Evolutionary conservation across 805 yeast genomes (phyloP).

Genomic region (Kodamaea fukazawae): DNA sequence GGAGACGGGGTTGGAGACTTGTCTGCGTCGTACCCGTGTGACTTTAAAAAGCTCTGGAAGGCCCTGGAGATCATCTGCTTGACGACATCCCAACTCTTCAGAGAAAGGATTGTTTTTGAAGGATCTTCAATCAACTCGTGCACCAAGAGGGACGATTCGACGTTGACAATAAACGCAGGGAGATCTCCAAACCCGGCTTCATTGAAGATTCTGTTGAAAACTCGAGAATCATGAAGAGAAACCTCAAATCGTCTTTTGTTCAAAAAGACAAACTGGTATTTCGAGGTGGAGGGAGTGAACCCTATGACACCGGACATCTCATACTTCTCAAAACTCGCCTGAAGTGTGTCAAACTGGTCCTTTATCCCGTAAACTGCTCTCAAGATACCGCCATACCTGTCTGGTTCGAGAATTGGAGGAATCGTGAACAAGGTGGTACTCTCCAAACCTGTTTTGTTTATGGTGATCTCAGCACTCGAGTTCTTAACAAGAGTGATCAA

Average conservation of each 20-base stretch:
- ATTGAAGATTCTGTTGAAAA: conserved; percentile 23
- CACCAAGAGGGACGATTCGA: conserved; percentile 21
- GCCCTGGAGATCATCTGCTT: conserved; percentile 29
- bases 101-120: conserved; percentile 20
- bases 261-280: conserved; percentile 45
- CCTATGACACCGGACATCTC: conserved; percentile 36
- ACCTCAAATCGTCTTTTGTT: conserved; percentile 36
- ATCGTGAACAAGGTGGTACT: too few species aligned
- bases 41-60: conserved; percentile 15
- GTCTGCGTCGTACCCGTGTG: conserved; percentile 1
- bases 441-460: too few species aligned
- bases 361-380: conserved; percentile 1
- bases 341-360: conserved; percentile 18
- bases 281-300: conserved; percentile 29
- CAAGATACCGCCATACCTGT: conserved; percentile 1
- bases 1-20: too few species aligned
- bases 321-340: conserved; percentile 23
- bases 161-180: conserved; percentile 39
- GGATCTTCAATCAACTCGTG: conserved; percentile 44
- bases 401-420: background rate
- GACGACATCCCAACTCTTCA: conserved; percentile 24
- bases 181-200: conserved; percentile 21
- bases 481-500: too few species aligned
- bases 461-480: too few species aligned
- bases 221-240: conserved; percentile 11